Evolutionary conservation across 2,329 filamentous ascomycete species (phyloP).

Genomic region (Hymenoscyphus fructigenus): DNA sequence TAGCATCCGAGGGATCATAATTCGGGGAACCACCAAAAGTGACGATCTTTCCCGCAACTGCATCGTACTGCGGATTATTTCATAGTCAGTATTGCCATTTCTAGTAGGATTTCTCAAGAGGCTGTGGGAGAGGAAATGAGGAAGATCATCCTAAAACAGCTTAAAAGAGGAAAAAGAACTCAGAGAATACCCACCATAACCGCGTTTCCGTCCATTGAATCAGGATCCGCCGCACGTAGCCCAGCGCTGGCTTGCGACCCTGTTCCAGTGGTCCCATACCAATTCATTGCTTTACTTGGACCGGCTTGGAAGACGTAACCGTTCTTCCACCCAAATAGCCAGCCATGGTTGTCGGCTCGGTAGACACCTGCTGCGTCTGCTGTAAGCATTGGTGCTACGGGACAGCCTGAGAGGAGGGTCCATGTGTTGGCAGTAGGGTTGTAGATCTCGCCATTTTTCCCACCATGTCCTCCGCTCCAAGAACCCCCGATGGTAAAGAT

Average conservation of each 20-base stretch:
- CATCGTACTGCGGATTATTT: slow-evolving; percentile 44
- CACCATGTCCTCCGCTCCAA: slow-evolving; percentile 48
- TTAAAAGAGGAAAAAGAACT: too few relatives aligned
- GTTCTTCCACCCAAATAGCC: slow-evolving; percentile 38
- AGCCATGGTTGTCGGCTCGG: slow-evolving; percentile 53
- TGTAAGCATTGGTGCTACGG: slow-evolving; percentile 51
- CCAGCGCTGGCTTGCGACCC: slow-evolving; percentile 46
- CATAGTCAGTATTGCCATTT: too few relatives aligned
- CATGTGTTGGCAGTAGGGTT: slow-evolving; percentile 46
- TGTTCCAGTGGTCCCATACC: slow-evolving; percentile 46
- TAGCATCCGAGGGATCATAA: slow-evolving; percentile 46
- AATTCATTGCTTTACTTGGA: slow-evolving; percentile 49
- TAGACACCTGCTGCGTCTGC: slow-evolving; percentile 44
- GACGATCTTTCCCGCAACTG: slow-evolving; percentile 52
- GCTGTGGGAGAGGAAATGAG: too few relatives aligned
- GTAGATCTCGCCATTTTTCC: slow-evolving; percentile 58
- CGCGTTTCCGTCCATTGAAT: slow-evolving; percentile 56
- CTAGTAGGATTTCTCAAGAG: too few relatives aligned
- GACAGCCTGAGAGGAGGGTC: slow-evolving; percentile 44
- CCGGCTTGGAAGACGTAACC: slow-evolving; percentile 30
- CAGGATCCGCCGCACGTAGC: slow-evolving; percentile 42
- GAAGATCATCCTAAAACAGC: too few relatives aligned
- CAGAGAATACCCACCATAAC: slow-evolving; percentile 43
- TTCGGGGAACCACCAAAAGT: slow-evolving; percentile 49
- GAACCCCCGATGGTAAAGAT: slow-evolving; percentile 58